Percentiles rank a stretch among this genome's conserved stretches.
These are phyloP conservation scores for Oemleria cerasiformis DNA, from an alignment of 306 rosid species.

Conservation along the genomic window DNA sequence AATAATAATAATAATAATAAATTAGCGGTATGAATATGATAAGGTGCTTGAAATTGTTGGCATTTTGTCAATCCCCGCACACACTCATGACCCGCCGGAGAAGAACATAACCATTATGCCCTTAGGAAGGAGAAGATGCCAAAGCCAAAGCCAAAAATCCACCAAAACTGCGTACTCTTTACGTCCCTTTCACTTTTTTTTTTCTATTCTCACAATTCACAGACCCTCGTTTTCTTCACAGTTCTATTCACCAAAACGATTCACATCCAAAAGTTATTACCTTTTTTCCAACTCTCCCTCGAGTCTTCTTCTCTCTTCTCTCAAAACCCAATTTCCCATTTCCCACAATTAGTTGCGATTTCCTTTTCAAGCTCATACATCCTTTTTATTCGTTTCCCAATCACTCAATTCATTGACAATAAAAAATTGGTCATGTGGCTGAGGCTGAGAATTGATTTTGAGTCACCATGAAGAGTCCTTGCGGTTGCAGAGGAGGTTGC, in stretches of 20 bases:
- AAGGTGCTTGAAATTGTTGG: not conserved
- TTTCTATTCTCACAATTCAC: not conserved
- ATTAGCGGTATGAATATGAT: not conserved
- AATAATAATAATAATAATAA: too few relatives aligned
- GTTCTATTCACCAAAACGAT: not conserved
- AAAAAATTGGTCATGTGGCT: slow-evolving; percentile 21
- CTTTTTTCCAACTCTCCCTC: not conserved
- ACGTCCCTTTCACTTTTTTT: slow-evolving; percentile 20
- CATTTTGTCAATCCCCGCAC: not conserved
- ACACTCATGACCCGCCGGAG: not conserved
- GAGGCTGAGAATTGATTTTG: slow-evolving; percentile 19
- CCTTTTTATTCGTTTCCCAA: not conserved
- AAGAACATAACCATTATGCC: slow-evolving; percentile 19
- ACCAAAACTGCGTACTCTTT: slow-evolving; percentile 20
- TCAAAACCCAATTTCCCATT: not conserved
- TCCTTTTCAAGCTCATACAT: not conserved
- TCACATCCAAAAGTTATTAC: not conserved
- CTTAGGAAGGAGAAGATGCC: slow-evolving; percentile 18
- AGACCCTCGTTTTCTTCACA: slow-evolving; percentile 6
- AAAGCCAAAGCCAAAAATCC: slow-evolving; percentile 23
- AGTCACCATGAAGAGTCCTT: slow-evolving; percentile 22
- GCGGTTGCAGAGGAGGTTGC: not conserved
- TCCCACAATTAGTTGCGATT: slow-evolving; percentile 6
- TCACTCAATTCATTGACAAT: slow-evolving; percentile 3
- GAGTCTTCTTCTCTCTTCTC: slow-evolving; percentile 3